Percentiles rank a stretch among this genome's conserved stretches.
Evolutionary conservation across 2,329 filamentous ascomycete species (phyloP).

Genomic region (Hypoxylon sp.): DNA sequence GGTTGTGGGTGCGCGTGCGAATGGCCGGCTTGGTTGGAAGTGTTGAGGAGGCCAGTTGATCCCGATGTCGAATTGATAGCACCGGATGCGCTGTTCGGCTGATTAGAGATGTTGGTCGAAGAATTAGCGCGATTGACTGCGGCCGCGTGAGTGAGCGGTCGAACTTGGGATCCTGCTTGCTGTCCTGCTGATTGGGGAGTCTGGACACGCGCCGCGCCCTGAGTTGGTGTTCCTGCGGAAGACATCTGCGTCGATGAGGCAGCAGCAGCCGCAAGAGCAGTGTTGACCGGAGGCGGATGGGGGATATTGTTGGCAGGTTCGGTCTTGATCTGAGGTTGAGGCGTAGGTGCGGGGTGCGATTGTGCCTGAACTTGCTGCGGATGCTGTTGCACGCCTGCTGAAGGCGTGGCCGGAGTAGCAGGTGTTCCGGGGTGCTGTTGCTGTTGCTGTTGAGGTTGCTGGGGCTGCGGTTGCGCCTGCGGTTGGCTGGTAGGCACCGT

Average conservation of each 20-base stretch:
- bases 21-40: slow-evolving; percentile 56
- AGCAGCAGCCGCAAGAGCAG: slow-evolving; percentile 56
- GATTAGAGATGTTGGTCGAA: slow-evolving; percentile 44
- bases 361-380: slow-evolving; percentile 39
- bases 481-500: slow-evolving; percentile 34
- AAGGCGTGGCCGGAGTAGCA: slow-evolving; percentile 43
- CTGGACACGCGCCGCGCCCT: slow-evolving; percentile 61
- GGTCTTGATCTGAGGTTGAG: slow-evolving; percentile 54
- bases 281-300: slow-evolving; percentile 62
- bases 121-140: slow-evolving; percentile 52
- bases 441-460: slow-evolving; percentile 30
- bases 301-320: slow-evolving; percentile 53
- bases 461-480: slow-evolving; percentile 30
- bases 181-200: slow-evolving; percentile 59
- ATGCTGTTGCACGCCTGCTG: slow-evolving; percentile 45
- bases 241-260: slow-evolving; percentile 53
- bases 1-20: slow-evolving; percentile 64
- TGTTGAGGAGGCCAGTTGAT: slow-evolving; percentile 41
- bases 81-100: slow-evolving; percentile 48
- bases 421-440: slow-evolving; percentile 45
- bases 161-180: slow-evolving; percentile 44
- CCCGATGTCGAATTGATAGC: slow-evolving; percentile 46
- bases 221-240: slow-evolving; percentile 62
- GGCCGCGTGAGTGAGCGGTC: slow-evolving; percentile 47
- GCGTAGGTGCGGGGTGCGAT: slow-evolving; percentile 38